phyloP scores from a whole-genome alignment of 2,329 filamentous ascomycete genomes.

The Fusarium camptoceras region DNA sequence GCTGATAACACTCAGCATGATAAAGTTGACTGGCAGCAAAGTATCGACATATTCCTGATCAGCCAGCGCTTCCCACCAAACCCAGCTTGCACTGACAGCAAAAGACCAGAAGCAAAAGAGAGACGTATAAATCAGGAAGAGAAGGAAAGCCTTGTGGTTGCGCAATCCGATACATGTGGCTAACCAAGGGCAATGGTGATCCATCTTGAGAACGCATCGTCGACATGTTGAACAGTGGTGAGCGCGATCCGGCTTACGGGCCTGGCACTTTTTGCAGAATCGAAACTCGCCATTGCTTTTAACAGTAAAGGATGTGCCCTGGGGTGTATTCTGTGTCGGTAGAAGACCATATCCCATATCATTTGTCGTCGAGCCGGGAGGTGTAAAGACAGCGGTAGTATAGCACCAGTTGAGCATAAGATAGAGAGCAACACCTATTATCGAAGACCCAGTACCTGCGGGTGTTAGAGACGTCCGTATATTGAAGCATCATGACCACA shows the following conservation, averaged over 20 bases:
- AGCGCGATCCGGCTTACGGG: conserved; percentile 91
- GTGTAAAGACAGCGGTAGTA: conserved; percentile 91
- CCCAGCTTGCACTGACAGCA: conserved; percentile 80
- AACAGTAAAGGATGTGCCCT: conserved; percentile 84
- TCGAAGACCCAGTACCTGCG: conserved; percentile 66
- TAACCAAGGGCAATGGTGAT: conserved; percentile 98
- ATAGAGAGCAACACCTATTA: conserved; percentile 78
- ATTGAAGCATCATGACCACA: conserved; percentile 31
- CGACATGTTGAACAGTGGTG: conserved; percentile 97
- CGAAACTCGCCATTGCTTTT: conserved; percentile 88
- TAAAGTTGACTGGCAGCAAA: conserved; percentile 88
- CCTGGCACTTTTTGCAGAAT: conserved; percentile 98
- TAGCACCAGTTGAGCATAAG: conserved; percentile 87
- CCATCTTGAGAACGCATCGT: conserved; percentile 98
- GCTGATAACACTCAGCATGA: conserved; percentile 85
- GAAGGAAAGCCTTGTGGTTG: conserved; percentile 95
- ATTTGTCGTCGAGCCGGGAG: conserved; percentile 79
- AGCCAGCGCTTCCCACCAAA: conserved; percentile 83
- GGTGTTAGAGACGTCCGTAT: conserved; percentile 1
- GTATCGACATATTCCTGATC: conserved; percentile 79
- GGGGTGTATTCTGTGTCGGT: conserved; percentile 73
- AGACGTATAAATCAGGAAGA: conserved; percentile 91
- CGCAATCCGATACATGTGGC: conserved; percentile 93
- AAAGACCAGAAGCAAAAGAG: conserved; percentile 88
- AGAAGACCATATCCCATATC: conserved; percentile 81